phyloP scores from a whole-genome alignment of 2,329 filamentous ascomycete genomes.

The Fusarium poae region DNA sequence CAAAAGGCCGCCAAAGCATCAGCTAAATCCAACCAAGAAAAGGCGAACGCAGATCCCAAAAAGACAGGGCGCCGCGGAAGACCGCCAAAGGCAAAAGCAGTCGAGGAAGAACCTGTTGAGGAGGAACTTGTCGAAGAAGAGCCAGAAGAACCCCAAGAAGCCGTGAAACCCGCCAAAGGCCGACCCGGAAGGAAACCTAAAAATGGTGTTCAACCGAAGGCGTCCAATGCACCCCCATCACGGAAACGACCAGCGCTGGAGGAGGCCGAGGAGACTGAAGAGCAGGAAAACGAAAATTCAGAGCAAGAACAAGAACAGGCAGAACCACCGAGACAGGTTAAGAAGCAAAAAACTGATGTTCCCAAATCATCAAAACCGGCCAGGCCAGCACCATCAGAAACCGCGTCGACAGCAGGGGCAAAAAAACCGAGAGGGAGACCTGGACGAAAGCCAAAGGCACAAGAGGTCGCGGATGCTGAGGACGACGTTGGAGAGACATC shows the following conservation, averaged over 20 bases:
- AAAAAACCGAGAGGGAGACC: constrained; percentile 48
- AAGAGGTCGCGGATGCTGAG: constrained; percentile 48
- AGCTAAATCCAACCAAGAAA: constrained; percentile 13
- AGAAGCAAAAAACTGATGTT: constrained; percentile 47
- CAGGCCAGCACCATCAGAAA: constrained; percentile 25
- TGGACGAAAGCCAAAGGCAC: constrained; percentile 45
- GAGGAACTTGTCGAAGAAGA: constrained; percentile 27
- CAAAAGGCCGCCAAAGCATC: constrained; percentile 14
- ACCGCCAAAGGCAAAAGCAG: constrained; percentile 38
- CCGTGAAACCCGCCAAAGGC: constrained; percentile 7
- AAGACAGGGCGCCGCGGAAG: constrained; percentile 41
- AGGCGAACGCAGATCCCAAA: constrained; percentile 3
- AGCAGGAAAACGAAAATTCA: constrained; percentile 28
- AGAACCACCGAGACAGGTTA: constrained; percentile 42
- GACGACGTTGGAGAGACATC: constrained; percentile 60
- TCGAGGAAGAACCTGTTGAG: constrained; percentile 27
- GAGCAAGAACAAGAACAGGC: constrained; percentile 46
- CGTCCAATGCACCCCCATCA: constrained; percentile 21
- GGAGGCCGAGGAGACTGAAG: constrained; percentile 37
- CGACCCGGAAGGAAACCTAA: constrained; percentile 37
- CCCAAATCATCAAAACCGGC: constrained; percentile 45
- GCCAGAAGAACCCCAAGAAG: constrained; percentile 13
- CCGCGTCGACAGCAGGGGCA: constrained; percentile 38
- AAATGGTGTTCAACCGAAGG: constrained; percentile 30
- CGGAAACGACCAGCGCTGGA: constrained; percentile 37